phyloP scores from a whole-genome alignment of 2,329 filamentous ascomycete genomes.

The Aspergillus japonicus region DNA sequence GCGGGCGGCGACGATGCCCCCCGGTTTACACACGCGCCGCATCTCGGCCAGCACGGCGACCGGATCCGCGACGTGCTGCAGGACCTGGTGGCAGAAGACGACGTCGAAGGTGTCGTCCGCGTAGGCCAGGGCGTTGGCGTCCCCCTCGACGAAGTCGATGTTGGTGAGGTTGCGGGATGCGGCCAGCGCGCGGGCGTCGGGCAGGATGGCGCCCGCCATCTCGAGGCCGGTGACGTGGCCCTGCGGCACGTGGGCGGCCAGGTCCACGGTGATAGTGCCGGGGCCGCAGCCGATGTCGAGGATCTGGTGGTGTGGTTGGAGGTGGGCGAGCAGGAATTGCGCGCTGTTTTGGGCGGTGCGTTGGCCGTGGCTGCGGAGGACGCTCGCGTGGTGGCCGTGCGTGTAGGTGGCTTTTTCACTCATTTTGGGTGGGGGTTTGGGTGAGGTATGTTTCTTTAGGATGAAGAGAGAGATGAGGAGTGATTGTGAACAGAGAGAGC shows the following conservation, averaged over 20 bases:
- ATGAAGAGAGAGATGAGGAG: no score
- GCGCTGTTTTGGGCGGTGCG: slow-evolving; percentile 36
- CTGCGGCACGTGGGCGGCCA: slow-evolving; percentile 36
- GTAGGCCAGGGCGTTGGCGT: background rate
- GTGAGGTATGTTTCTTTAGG: no score
- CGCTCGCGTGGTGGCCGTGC: slow-evolving; percentile 30
- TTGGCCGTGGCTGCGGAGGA: slow-evolving; percentile 33
- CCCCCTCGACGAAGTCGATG: background rate
- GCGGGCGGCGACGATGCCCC: background rate
- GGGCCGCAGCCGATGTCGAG: slow-evolving; percentile 47
- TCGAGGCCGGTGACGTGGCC: slow-evolving; percentile 41
- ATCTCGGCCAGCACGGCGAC: background rate
- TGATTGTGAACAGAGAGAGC: no score
- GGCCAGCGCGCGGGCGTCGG: background rate
- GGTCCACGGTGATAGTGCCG: slow-evolving; percentile 42
- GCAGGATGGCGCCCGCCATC: background rate
- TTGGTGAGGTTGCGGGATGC: background rate
- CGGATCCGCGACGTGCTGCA: background rate
- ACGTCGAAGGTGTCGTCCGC: background rate
- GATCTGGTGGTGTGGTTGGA: slow-evolving; percentile 35
- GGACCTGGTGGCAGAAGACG: background rate
- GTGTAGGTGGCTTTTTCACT: background rate
- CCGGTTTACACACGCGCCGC: background rate
- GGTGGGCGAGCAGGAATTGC: slow-evolving; percentile 38
- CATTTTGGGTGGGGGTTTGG: background rate